These are phyloP conservation scores for Irpex sp. DNA, from an alignment of 1,284 basidiomycete species.

Conservation along the genomic window DNA sequence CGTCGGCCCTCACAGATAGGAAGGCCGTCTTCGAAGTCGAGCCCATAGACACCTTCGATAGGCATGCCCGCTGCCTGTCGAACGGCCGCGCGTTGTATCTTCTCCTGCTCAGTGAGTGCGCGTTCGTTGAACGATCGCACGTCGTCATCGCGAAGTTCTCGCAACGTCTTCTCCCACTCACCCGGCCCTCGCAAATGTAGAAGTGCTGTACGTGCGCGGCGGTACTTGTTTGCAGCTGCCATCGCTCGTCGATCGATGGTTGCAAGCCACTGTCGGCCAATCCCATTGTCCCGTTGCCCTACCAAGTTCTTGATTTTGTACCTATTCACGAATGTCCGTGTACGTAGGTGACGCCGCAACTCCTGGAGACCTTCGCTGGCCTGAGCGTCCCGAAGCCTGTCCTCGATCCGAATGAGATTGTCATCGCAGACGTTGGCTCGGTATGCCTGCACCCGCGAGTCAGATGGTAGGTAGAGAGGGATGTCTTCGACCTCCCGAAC, in stretches of 20 bases:
- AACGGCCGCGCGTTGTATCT: neutral
- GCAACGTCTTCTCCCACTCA: neutral
- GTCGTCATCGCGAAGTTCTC: neutral
- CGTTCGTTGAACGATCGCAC: slow-evolving; percentile 3
- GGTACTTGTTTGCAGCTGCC: neutral
- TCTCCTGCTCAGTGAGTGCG: neutral
- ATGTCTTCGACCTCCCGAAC: slow-evolving; percentile 1
- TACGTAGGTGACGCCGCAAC: slow-evolving; percentile 4
- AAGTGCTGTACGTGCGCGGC: neutral
- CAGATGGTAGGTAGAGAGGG: neutral
- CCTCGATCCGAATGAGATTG: slow-evolving; percentile 1
- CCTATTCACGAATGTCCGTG: slow-evolving; percentile 3
- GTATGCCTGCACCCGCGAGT: neutral
- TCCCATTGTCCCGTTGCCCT: neutral
- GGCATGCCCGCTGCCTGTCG: neutral
- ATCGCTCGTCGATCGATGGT: neutral
- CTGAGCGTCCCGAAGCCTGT: neutral
- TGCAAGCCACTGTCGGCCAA: neutral
- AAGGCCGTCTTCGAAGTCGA: neutral
- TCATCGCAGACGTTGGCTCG: neutral
- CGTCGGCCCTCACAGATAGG: neutral
- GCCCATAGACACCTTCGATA: neutral
- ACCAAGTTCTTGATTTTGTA: slow-evolving; percentile 7
- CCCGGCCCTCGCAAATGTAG: neutral
- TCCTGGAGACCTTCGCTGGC: neutral